Evolutionary conservation across 345 rosid genomes (phyloP), one percentile per base, ranked within the genome.

Genomic region (Heritiera fomes): DNA sequence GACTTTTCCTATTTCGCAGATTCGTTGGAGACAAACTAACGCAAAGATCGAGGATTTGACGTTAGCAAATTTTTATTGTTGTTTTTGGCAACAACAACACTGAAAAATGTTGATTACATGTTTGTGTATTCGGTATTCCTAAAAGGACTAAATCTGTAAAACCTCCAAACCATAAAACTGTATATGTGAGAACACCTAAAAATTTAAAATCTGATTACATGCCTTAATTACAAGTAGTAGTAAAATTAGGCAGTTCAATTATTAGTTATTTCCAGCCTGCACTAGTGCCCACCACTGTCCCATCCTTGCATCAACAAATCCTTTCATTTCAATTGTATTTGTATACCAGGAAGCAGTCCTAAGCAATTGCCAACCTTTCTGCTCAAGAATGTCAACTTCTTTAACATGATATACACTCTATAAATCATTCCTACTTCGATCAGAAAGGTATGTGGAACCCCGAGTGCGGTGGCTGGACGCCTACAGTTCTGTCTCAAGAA

Each of bases 401-500:
- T 45, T 49, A 20, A 68, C 32, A 20, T 8, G 9, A 66, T 66
- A 45, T 78, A 87, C 46, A 85, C 86, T 64, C 74, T 66, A 71
- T 85, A 87, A 18, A 82, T 77, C 84, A 80, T 87, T 5, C 89
- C 84, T 1, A 87, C 88, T 68, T 83, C 87, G 30, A 85, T 65
- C 17, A 79, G 75, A 17, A 84, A 82, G 3, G 83, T 18, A 59
- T 69, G 84, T 20, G 85, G 88, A 45, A 85, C 73, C 50, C 83
- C 74, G 41, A 87, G 73, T 10, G 84, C 69, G 63, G 64, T 68
- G 6, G 75, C 78, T 11, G 88, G 83, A 68, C 72, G 74, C 69
- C 87, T 78, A 49, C 82, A 78, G 75, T 84, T 84, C 58, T 71
- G 72, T 43, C 90, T 80, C 32, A 87, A 64, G 74, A 80, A 85